A percentile compares a stretch with the other conserved stretches of the same genome.
Conservation (phyloP, 495 filamentous ascomycete species). For the Xylaria telfairii region DNA sequence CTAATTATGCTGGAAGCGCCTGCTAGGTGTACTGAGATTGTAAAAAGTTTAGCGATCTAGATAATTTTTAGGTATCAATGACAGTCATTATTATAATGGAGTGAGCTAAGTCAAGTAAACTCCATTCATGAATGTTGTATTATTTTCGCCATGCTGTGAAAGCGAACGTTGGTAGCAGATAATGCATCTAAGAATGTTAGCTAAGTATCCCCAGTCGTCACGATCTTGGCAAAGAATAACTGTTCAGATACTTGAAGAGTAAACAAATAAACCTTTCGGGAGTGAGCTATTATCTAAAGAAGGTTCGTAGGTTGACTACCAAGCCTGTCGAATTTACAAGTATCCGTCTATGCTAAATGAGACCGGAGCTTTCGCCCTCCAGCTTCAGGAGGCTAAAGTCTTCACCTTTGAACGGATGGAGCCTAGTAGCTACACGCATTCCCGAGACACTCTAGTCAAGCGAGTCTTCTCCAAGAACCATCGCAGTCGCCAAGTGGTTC, state of each 20-base stretch:
- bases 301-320: background rate
- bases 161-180: no score
- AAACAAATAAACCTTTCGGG: background rate
- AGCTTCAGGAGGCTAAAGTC: background rate
- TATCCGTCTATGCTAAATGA: background rate
- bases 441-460: conserved; percentile 31
- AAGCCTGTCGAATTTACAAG: background rate
- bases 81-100: no score
- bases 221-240: background rate
- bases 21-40: background rate
- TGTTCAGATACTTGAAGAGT: background rate
- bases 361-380: background rate
- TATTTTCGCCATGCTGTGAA: background rate
- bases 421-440: conserved; percentile 26
- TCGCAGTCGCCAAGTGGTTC: conserved; percentile 22
- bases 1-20: conserved; percentile 6
- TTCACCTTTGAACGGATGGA: conserved; percentile 23
- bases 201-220: background rate
- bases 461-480: conserved; percentile 22
- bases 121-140: background rate
- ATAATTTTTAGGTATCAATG: background rate
- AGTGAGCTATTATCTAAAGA: background rate
- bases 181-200: no score
- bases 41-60: background rate
- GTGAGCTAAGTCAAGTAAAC: no score